phyloP scores from a whole-genome alignment of 1,139 yeast species.

The Magnusiomyces ingens region DNA sequence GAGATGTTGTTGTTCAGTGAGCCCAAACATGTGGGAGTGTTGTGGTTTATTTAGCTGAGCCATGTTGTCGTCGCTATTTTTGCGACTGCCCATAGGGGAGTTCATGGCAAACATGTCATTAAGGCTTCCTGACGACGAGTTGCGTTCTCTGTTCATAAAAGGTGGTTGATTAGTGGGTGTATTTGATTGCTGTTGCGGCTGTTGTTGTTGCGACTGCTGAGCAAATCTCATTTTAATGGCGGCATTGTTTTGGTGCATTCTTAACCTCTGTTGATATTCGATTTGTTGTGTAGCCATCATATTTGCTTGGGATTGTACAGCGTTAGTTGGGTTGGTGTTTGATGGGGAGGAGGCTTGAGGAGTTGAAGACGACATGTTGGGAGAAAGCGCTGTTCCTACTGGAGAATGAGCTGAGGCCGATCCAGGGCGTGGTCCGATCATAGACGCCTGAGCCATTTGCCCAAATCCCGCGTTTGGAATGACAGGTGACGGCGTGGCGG shows the following conservation, averaged over 20 bases:
- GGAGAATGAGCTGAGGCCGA: too few relatives aligned
- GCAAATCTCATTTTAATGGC: not conserved
- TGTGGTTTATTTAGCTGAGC: not conserved
- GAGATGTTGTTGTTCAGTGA: slow-evolving; percentile 13
- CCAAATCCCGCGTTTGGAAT: too few relatives aligned
- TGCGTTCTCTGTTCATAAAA: not conserved
- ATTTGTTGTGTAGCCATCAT: not conserved
- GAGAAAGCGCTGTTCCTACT: too few relatives aligned
- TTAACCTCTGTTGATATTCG: not conserved
- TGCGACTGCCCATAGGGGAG: not conserved
- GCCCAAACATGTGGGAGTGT: not conserved
- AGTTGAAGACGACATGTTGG: too few relatives aligned
- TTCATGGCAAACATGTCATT: not conserved
- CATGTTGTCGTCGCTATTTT: not conserved
- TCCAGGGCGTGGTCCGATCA: too few relatives aligned
- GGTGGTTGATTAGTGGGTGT: slow-evolving; percentile 5
- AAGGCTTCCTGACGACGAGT: not conserved
- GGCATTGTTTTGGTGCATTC: not conserved
- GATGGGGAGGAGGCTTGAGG: too few relatives aligned
- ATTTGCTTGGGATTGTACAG: not conserved
- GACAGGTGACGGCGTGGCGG: too few relatives aligned
- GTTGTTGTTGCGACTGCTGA: slow-evolving; percentile 10
- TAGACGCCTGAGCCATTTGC: too few relatives aligned
- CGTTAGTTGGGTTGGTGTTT: not conserved
- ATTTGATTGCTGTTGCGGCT: slow-evolving; percentile 12